phyloP scores from a whole-genome alignment of 148 eudicot species.

The Tetragonia tetragonoides region DNA sequence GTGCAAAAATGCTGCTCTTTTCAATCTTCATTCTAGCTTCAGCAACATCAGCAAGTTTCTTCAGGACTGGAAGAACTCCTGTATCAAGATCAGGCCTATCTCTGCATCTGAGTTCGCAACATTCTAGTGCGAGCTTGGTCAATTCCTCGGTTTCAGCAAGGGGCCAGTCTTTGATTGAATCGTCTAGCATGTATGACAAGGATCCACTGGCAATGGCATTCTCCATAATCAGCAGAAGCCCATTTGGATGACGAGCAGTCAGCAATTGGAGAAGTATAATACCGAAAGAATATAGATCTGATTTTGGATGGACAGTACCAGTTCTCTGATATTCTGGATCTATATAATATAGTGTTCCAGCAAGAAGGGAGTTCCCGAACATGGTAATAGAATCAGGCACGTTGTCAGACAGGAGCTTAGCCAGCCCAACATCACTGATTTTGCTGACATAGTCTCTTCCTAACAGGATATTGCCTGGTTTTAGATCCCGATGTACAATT shows the following conservation, averaged over 20 bases:
- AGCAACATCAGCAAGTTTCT: conserved; percentile 65
- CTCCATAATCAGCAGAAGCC: conserved; percentile 57
- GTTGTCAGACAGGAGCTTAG: conserved; percentile 53
- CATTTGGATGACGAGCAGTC: conserved; percentile 59
- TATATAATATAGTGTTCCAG: conserved; percentile 63
- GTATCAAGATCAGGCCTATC: conserved; percentile 87
- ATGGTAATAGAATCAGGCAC: conserved; percentile 59
- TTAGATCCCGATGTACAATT: conserved; percentile 67
- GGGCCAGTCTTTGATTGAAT: conserved; percentile 65
- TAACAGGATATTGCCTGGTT: conserved; percentile 69
- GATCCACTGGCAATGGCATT: conserved; percentile 47
- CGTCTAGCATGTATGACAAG: conserved; percentile 54
- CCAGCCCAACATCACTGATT: conserved; percentile 74
- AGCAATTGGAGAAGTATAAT: conserved; percentile 63
- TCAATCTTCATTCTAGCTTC: conserved; percentile 42
- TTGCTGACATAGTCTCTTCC: conserved; percentile 59
- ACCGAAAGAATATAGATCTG: conserved; percentile 79
- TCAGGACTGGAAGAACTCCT: conserved; percentile 61
- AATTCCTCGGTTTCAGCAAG: conserved; percentile 53
- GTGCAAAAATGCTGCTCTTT: conserved; percentile 38
- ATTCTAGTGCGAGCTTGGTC: conserved; percentile 56
- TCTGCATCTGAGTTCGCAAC: conserved; percentile 71
- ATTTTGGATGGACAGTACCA: conserved; percentile 71
- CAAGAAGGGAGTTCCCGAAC: conserved; percentile 52
- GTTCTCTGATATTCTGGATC: conserved; percentile 89